Conservation (phyloP, 2,329 filamentous ascomycete species). For the Aspergillus costaricaensis region DNA sequence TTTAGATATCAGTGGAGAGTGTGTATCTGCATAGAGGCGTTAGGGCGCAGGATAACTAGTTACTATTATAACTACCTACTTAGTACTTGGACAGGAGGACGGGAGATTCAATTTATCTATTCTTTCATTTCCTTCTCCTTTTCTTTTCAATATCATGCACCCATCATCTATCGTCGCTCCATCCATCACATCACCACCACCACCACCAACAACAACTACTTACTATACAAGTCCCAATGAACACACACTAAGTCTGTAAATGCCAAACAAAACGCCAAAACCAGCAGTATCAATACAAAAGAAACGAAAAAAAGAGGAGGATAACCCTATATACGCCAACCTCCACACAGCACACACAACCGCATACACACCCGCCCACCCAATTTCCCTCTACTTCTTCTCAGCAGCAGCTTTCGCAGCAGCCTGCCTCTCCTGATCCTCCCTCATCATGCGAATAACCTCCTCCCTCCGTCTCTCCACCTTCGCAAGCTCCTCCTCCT, state of each 20-base stretch:
- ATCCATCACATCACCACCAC: not conserved
- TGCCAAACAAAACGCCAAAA: not conserved
- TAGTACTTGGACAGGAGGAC: not conserved
- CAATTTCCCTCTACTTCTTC: not conserved
- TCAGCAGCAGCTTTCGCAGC: not conserved
- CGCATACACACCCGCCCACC: not conserved
- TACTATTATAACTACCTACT: not conserved
- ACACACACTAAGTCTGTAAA: not conserved
- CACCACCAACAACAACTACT: not conserved
- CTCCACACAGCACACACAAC: too few relatives aligned
- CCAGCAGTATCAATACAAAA: not conserved
- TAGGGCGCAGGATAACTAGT: not conserved
- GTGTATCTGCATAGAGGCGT: not conserved
- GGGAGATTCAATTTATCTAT: constrained; percentile 1
- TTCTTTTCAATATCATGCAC: not conserved
- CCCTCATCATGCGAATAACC: constrained; percentile 45
- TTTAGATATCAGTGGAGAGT: constrained; percentile 24
- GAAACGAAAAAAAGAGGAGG: not conserved
- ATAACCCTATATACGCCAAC: constrained; percentile 1
- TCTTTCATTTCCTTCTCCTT: not conserved
- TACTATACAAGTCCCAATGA: constrained; percentile 4
- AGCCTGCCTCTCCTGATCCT: constrained; percentile 33
- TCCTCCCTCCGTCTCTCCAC: constrained; percentile 44
- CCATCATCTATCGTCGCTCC: not conserved
- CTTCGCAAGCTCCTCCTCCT: constrained; percentile 60